phyloP scores from a whole-genome alignment of 768 basidiomycete genomes.

The Mycena belliarum region DNA sequence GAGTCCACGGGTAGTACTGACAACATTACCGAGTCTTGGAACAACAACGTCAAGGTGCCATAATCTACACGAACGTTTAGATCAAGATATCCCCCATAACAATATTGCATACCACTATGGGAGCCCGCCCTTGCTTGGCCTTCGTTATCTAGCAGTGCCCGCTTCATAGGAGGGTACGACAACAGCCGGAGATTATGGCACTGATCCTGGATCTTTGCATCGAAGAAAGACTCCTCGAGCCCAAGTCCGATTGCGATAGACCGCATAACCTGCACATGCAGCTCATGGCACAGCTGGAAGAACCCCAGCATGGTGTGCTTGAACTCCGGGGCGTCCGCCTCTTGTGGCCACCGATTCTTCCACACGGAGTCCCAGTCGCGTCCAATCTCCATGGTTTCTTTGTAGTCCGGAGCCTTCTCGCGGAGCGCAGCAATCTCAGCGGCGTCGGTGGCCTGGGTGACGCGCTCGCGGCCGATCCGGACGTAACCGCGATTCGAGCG shows the following conservation, averaged over 20 bases:
- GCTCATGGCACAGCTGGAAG: conserved; percentile 67
- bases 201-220: conserved; percentile 71
- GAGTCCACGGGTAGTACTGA: not conserved
- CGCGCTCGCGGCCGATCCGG: conserved; percentile 76
- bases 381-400: conserved; percentile 90
- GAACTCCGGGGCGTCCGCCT: conserved; percentile 63
- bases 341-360: conserved; percentile 81
- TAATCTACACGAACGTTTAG: conserved; percentile 51
- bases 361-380: conserved; percentile 77
- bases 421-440: conserved; percentile 74
- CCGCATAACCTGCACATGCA: conserved; percentile 80
- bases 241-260: conserved; percentile 80
- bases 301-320: conserved; percentile 75
- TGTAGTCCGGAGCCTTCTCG: conserved; percentile 75
- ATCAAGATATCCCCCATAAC: not conserved
- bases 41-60: conserved; percentile 78
- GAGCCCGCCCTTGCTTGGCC: conserved; percentile 82
- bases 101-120: conserved; percentile 67
- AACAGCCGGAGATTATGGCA: conserved; percentile 80
- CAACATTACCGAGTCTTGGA: conserved; percentile 64
- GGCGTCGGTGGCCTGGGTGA: conserved; percentile 70
- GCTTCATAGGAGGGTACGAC: conserved; percentile 78
- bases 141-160: conserved; percentile 52
- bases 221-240: conserved; percentile 74
- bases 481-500: conserved; percentile 87